phyloP scores from a whole-genome alignment of 164 flowering plant genomes.

The Brasenia schreberi region DNA sequence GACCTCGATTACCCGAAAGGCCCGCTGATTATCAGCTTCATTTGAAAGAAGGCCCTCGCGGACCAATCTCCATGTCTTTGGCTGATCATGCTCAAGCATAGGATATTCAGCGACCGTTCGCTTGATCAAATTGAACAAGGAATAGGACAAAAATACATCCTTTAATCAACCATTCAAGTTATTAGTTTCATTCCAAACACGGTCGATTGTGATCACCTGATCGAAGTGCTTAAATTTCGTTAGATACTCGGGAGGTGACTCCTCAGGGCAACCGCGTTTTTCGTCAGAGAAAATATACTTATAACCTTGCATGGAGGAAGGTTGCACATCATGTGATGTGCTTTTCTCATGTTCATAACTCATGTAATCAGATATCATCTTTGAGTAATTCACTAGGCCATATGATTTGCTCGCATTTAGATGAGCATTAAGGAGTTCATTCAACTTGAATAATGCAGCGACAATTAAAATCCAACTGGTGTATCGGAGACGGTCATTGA shows the following conservation, averaged over 20 bases:
- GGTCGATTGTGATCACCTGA: background rate
- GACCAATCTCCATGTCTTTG: background rate
- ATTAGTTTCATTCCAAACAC: background rate
- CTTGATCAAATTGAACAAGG: background rate
- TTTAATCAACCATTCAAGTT: too few relatives aligned
- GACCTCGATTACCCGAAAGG: slow-evolving; percentile 1
- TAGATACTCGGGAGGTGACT: background rate
- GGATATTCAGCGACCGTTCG: background rate
- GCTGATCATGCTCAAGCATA: background rate
- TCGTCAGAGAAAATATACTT: slow-evolving; percentile 1
- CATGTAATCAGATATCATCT: slow-evolving; percentile 1
- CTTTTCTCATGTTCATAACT: background rate
- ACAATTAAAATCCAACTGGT: background rate
- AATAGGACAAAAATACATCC: background rate
- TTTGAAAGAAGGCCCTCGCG: background rate
- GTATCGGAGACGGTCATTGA: background rate
- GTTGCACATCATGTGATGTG: background rate
- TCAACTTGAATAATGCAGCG: background rate
- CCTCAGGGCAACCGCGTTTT: background rate
- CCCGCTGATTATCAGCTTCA: background rate
- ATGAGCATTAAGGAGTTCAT: background rate
- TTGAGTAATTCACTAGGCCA: background rate
- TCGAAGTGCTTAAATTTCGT: background rate
- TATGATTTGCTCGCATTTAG: background rate
- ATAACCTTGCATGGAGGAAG: background rate